Base-by-base conservation (phyloP, 2,329 filamentous ascomycete species). In the Periconia sp. region DNA sequence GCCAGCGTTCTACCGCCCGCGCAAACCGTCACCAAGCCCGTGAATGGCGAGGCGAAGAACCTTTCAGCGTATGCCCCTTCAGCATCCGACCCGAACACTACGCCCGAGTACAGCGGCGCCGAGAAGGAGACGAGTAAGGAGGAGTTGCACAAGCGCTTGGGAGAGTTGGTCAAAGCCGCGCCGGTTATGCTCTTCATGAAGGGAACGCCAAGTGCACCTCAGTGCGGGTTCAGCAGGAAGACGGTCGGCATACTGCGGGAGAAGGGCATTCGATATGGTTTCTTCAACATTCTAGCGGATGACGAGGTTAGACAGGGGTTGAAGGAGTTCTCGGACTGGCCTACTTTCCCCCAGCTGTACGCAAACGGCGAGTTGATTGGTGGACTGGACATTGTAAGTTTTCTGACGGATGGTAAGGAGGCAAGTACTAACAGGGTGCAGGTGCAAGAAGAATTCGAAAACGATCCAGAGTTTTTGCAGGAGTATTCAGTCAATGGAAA, bases 141-240 rank as follows among this genome's bases (percentile, higher is more conserved):
- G 73, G 92, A 95, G 61, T 79, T 99, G 50, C 87, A 91, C 74
- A 87, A 89, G 73, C 83, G 93, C 31, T 80, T 99, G 37, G 83
- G 77, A 18, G 90, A 95, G 63, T 82, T 99, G 35, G 93, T 97
- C 62, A 96, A 93, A 79, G 94, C 94, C 6, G 93, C 94, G 31
- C 91, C 92, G 0, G 92, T 99, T 31, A 99, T 99, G 94, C 81
- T 99, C 27, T 99, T 99, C 76, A 96, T 96, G 91, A 96, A 96
- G 79, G 92, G 92, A n/a, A 95, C 91, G 2, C 92, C 92, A 0
- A 90, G 87, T 60, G 83, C 85, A 31, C 92, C 92, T 1, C 90
- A 96, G 75, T 96, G 92, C 69, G 92, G 94, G 2, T 99, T 99
- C 77, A 96, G 91, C 62, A 82, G 93, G 62, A 92, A 97, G 77